A percentile compares a stretch with the other conserved stretches of the same genome.
Conservation (phyloP, 1,284 basidiomycete genomes). For the Ceratobasidium sp. region DNA sequence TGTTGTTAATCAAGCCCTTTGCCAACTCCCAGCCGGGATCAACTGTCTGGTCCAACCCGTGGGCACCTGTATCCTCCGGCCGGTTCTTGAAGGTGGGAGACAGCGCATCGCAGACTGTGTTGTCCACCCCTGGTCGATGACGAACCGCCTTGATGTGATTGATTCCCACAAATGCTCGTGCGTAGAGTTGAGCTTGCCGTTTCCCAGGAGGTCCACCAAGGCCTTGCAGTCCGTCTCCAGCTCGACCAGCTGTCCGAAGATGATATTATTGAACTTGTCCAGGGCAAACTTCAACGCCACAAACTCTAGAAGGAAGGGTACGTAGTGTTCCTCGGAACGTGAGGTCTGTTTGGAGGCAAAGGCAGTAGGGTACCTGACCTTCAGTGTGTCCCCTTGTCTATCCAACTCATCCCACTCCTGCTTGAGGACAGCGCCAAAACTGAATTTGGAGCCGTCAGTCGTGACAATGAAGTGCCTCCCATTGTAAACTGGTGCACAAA, state of each 20-base stretch:
- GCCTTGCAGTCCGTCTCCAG: constrained; percentile 48
- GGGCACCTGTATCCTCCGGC: neutral
- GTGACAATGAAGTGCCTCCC: constrained; percentile 54
- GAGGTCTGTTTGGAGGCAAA: constrained; percentile 47
- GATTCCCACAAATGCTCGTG: constrained; percentile 41
- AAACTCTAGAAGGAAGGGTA: constrained; percentile 47
- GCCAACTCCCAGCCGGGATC: constrained; percentile 21
- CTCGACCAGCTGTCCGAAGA: constrained; percentile 45
- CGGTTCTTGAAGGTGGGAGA: constrained; percentile 15
- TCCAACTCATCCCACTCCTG: constrained; percentile 17
- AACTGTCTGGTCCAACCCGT: neutral
- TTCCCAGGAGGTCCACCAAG: constrained; percentile 43
- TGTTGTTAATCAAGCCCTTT: constrained; percentile 30
- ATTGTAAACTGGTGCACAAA: constrained; percentile 52
- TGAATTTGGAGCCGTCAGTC: constrained; percentile 54
- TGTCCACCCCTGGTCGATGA: constrained; percentile 42
- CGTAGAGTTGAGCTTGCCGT: constrained; percentile 31
- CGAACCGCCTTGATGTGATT: constrained; percentile 35
- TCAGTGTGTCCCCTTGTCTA: neutral
- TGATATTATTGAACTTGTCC: constrained; percentile 44
- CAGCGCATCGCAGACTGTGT: constrained; percentile 44
- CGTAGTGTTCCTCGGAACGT: constrained; percentile 43
- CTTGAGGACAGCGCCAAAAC: constrained; percentile 52
- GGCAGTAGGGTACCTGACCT: constrained; percentile 44
- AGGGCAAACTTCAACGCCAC: constrained; percentile 46